Percentiles rank a stretch among this genome's conserved stretches.
Evolutionary conservation across 2,329 filamentous ascomycete genomes (phyloP).

Genomic region (Didymella segeticola): DNA sequence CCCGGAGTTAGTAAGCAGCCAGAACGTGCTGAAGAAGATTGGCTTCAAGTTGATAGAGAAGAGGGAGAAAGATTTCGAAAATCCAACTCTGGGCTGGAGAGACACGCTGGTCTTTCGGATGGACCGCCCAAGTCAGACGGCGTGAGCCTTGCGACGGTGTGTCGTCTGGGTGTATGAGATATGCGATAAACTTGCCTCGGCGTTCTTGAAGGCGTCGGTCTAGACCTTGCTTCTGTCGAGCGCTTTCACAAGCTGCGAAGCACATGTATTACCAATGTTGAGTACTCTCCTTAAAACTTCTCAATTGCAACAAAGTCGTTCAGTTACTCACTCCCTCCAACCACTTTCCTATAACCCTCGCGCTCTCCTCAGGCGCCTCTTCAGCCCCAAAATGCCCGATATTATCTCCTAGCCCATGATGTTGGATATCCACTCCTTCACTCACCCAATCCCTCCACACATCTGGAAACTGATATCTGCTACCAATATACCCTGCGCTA

Average conservation of each 20-base stretch:
- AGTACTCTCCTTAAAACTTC: neutral
- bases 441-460: constrained; percentile 60
- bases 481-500: constrained; percentile 58
- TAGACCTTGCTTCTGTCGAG: neutral
- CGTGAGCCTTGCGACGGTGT: neutral
- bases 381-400: constrained; percentile 65
- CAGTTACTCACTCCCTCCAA: constrained; percentile 18
- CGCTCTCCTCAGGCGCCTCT: constrained; percentile 57
- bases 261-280: neutral
- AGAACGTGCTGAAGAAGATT: constrained; percentile 62
- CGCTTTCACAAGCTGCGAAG: neutral
- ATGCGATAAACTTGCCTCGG: neutral
- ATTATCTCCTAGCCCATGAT: constrained; percentile 57
- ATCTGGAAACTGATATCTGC: constrained; percentile 55
- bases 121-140: constrained; percentile 4
- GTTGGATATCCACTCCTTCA: constrained; percentile 55
- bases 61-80: constrained; percentile 51
- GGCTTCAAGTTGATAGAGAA: constrained; percentile 60
- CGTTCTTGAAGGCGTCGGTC: neutral
- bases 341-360: constrained; percentile 49
- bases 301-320: neutral
- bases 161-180: neutral
- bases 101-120: constrained; percentile 49
- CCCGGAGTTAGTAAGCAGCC: constrained; percentile 60
- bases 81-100: constrained; percentile 42